Conservation (phyloP, 352 stramenopile species). For the Halophytophthora batemanensis region DNA sequence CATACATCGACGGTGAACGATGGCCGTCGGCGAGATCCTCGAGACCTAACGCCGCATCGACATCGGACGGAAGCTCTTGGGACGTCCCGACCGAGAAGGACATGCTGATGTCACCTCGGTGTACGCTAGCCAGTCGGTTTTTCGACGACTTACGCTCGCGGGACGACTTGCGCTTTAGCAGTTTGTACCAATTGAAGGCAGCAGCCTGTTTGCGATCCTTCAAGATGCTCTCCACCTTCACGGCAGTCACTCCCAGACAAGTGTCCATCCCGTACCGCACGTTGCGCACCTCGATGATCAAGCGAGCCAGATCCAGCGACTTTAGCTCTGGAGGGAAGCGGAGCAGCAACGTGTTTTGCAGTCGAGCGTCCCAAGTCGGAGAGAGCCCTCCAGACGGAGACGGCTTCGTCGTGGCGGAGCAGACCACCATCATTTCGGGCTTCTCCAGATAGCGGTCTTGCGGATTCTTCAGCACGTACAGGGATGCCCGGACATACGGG, state of each 20-base stretch:
- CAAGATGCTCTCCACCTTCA: slow-evolving; percentile 79
- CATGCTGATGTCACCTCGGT: slow-evolving; percentile 69
- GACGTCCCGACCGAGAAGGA: slow-evolving; percentile 86
- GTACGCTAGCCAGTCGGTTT: slow-evolving; percentile 48
- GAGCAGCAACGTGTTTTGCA: slow-evolving; percentile 80
- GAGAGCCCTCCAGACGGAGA: slow-evolving; percentile 67
- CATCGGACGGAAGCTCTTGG: slow-evolving; percentile 68
- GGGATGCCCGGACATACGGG: slow-evolving; percentile 76
- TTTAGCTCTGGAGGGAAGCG: slow-evolving; percentile 59
- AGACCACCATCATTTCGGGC: slow-evolving; percentile 75
- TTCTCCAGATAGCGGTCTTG: slow-evolving; percentile 77
- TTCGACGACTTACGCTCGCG: slow-evolving; percentile 45
- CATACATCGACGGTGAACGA: slow-evolving; percentile 19
- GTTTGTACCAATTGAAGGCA: slow-evolving; percentile 87
- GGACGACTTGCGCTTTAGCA: slow-evolving; percentile 76
- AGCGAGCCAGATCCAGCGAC: slow-evolving; percentile 60
- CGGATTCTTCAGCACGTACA: slow-evolving; percentile 81
- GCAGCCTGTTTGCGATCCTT: slow-evolving; percentile 70
- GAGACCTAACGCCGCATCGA: slow-evolving; percentile 35
- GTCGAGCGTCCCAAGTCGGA: slow-evolving; percentile 70
- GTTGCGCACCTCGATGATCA: slow-evolving; percentile 87
- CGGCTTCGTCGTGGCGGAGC: slow-evolving; percentile 73
- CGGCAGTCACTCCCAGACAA: slow-evolving; percentile 77
- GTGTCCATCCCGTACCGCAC: slow-evolving; percentile 83
- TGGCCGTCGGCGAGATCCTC: slow-evolving; percentile 32